These are phyloP conservation scores for Erythrophleum ivorense DNA, from an alignment of 331 rosid genomes.

Conservation along the genomic window DNA sequence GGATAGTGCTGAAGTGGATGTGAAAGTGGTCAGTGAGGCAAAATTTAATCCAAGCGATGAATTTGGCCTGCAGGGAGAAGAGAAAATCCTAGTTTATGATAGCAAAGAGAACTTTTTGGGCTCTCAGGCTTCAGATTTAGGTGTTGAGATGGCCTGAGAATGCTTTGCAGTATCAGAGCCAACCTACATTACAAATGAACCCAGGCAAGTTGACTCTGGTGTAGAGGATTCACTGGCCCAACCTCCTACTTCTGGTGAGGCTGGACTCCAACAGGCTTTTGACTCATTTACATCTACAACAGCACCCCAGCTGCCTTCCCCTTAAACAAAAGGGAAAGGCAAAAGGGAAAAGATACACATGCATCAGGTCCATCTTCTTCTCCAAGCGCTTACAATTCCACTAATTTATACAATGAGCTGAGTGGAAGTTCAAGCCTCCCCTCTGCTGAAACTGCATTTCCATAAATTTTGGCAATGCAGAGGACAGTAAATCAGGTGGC, in stretches of 20 bases:
- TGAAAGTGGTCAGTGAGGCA: slow-evolving; percentile 80
- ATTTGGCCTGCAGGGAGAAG: slow-evolving; percentile 59
- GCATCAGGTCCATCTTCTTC: slow-evolving; percentile 63
- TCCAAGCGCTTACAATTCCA: slow-evolving; percentile 57
- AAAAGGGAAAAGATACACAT: slow-evolving; percentile 79
- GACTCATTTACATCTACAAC: slow-evolving; percentile 55
- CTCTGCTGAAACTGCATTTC: slow-evolving; percentile 56
- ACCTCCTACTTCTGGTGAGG: not conserved
- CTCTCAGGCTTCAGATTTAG: slow-evolving; percentile 98
- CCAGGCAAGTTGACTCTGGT: not conserved
- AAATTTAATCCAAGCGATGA: slow-evolving; percentile 64
- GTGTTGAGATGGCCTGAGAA: slow-evolving; percentile 90
- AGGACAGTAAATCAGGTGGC: slow-evolving; percentile 82
- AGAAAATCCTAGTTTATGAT: slow-evolving; percentile 57
- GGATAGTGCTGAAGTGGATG: slow-evolving; percentile 81
- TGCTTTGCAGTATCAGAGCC: slow-evolving; percentile 67
- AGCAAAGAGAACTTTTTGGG: slow-evolving; percentile 75
- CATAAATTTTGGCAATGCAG: slow-evolving; percentile 78
- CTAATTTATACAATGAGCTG: slow-evolving; percentile 64
- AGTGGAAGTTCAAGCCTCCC: slow-evolving; percentile 62
- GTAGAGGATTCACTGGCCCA: slow-evolving; percentile 3
- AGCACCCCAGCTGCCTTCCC: slow-evolving; percentile 49
- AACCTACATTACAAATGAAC: slow-evolving; percentile 44
- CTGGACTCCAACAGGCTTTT: slow-evolving; percentile 37
- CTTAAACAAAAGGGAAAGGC: slow-evolving; percentile 76